Conservation (phyloP, 2,329 filamentous ascomycete genomes). For the Sporothrix dimorphospora region DNA sequence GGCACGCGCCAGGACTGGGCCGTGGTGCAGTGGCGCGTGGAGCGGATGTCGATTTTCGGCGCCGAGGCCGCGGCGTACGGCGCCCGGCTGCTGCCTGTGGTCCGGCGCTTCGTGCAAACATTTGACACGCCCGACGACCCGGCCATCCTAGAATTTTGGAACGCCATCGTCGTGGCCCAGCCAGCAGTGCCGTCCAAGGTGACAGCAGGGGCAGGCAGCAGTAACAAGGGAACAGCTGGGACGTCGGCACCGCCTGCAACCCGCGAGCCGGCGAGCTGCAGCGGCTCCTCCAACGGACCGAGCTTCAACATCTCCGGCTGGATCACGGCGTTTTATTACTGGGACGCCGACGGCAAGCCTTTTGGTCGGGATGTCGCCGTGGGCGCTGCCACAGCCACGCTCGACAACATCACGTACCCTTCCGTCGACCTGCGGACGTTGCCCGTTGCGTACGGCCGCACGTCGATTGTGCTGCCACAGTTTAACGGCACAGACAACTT, state of each 20-base stretch:
- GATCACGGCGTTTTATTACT: conserved; percentile 54
- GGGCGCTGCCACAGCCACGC: neutral
- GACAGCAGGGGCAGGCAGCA: neutral
- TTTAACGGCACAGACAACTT: conserved; percentile 38
- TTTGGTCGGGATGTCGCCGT: conserved; percentile 28
- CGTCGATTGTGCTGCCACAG: conserved; percentile 45
- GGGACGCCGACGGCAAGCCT: conserved; percentile 43
- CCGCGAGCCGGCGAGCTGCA: conserved; percentile 34
- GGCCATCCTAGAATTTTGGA: conserved; percentile 49
- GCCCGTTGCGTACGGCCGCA: conserved; percentile 47
- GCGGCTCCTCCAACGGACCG: conserved; percentile 31
- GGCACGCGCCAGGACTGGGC: conserved; percentile 47
- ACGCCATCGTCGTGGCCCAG: conserved; percentile 43
- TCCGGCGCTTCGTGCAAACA: conserved; percentile 48
- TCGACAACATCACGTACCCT: conserved; percentile 38
- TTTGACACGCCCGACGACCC: conserved; percentile 47
- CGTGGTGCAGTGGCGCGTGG: conserved; percentile 46
- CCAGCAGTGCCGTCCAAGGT: neutral
- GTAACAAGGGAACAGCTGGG: neutral
- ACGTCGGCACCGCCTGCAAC: neutral
- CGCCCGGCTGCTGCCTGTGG: conserved; percentile 48
- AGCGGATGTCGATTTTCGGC: conserved; percentile 50
- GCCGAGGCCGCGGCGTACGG: conserved; percentile 47
- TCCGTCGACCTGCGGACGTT: conserved; percentile 38
- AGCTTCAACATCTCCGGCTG: conserved; percentile 51